Base-by-base conservation (phyloP, 345 rosid genomes). In the Microthlaspi erraticum region DNA sequence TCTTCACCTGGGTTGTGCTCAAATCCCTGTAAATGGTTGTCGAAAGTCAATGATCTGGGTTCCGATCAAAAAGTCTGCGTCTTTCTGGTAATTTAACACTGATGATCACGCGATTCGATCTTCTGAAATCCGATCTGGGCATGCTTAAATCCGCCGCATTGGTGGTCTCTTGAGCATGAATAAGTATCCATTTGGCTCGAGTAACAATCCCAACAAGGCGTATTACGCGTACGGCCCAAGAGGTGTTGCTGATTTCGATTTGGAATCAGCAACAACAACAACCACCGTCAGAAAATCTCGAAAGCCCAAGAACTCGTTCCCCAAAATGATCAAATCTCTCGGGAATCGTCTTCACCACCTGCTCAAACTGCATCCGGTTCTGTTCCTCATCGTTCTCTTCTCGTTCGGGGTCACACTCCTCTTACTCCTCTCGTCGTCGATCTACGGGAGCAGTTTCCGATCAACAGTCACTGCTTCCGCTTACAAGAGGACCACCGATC, bases 171-270 rank as follows among this genome's bases (percentile, higher is more conserved):
- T n/a, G 31, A 73, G 64, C 79, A 93, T 93, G 98, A 90, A 81
- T 63, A 83, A 11, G 45, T 81, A 80, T 74, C 52, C 88, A 29
- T 83, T 74, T 43, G 79, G 78, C 34, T 72, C 86, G 64, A 84
- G 76, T 53, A 87, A 14, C 4, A 88, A 36, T 5, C 60, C 48
- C 1, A 60, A 11, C 18, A 58, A 91, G 66, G 71, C 91, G 54
- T 91, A 86, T 73, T 60, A 75, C 73, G 90, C 97, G 41, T 94
- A 94, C 29, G 29, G 29, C 68, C 86, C 93, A 17, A 81, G 86
- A 70, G 73, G 78, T 67, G 73, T 77, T 64, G 64, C 75, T 48
- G 96, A 91, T 46, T 83, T 91, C 45, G 99, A 91, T 76, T 59
- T 94, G 79, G 99, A 94, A 77, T 85, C 85, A 72, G 91, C 85